Percentiles rank a stretch among this genome's conserved stretches.
phyloP scores from a whole-genome alignment of 2,329 filamentous ascomycete species.

The Aspergillus awamori region DNA sequence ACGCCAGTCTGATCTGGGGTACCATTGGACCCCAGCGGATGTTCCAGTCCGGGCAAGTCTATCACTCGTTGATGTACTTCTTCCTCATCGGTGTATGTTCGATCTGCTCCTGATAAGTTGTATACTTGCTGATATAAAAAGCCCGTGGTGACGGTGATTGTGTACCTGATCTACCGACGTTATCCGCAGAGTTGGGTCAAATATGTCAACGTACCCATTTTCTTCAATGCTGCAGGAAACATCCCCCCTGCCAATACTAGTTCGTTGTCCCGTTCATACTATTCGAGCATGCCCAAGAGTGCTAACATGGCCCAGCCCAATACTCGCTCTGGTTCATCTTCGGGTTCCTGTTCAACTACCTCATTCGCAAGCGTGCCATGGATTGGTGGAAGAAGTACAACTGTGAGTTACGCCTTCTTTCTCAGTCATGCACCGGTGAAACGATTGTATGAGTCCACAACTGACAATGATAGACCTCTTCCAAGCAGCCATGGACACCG shows the following conservation, averaged over 20 bases:
- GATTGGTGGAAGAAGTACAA: constrained; percentile 41
- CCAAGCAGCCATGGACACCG: constrained; percentile 39
- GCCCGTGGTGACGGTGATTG: constrained; percentile 34
- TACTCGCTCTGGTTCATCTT: constrained; percentile 40
- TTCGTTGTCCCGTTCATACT: constrained; percentile 25
- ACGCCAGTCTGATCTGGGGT: constrained; percentile 38
- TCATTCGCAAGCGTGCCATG: constrained; percentile 34
- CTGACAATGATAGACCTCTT: constrained; percentile 19
- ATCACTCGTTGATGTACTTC: constrained; percentile 36
- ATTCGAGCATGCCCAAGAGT: too few relatives aligned
- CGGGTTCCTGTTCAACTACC: constrained; percentile 36
- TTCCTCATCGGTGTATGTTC: constrained; percentile 34
- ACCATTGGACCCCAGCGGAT: constrained; percentile 38
- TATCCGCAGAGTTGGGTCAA: constrained; percentile 36
- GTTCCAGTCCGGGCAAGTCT: constrained; percentile 35
- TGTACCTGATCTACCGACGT: constrained; percentile 32
- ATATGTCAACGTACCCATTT: constrained; percentile 39
- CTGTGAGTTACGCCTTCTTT: constrained; percentile 19
- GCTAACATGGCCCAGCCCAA: constrained; percentile 17
- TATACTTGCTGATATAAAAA: not conserved
- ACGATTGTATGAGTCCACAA: too few relatives aligned
- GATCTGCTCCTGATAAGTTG: accelerated
- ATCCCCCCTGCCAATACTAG: constrained; percentile 39
- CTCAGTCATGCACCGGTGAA: too few relatives aligned
- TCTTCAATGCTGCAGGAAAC: constrained; percentile 38